Base-by-base conservation (phyloP, 2,329 filamentous ascomycete species). In the Scytalidium sp. region DNA sequence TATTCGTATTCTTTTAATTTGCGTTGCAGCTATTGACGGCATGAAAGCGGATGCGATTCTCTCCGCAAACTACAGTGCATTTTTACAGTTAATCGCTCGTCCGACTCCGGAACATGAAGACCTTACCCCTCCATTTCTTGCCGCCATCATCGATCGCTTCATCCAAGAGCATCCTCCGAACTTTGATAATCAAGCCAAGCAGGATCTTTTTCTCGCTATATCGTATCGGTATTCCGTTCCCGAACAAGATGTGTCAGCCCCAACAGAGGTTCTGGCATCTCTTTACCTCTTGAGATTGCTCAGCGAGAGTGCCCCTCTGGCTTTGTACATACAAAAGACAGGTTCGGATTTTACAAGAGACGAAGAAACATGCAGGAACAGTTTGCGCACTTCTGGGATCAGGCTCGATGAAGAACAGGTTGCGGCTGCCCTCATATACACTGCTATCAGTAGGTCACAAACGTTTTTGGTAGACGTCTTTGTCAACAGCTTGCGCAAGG, bases 101-200 rank as follows among this genome's bases (percentile, higher is more conserved):
- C 76, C 84, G 13, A 78, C 79, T 50, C 74, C 81, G 56, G 79
- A 82, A 39, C 83, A 88, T 60, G 79, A 85, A 56, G 85, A 88
- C 53, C 69, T 92, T 47, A 77, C 75, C 10, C 76, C 85, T 23
- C 72, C 81, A 40, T 90, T 94, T 64, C 78, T 97, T 52, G 88
- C 88, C 44, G 75, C 85, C 51, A 85, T 96, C 51, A 76, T 97
- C 67, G 90, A 96, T 67, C 88, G 90, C 59, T 88, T 95, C 60
- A 84, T 96, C 48, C 85, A 94, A 68, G 85, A 92, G 60, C 90
- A 92, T 46, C 90, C 91, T 23, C 88, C 88, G 21, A 90, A 87
- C 67, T 95, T 95, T 73, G 89, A 88, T 61, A 83, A 90, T 48
- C 79, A 85, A 47, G 85, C 82, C 50, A 84, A 88, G 63, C 76